phyloP scores from a whole-genome alignment of 2,329 filamentous ascomycete species.

The Penicillium sp. region DNA sequence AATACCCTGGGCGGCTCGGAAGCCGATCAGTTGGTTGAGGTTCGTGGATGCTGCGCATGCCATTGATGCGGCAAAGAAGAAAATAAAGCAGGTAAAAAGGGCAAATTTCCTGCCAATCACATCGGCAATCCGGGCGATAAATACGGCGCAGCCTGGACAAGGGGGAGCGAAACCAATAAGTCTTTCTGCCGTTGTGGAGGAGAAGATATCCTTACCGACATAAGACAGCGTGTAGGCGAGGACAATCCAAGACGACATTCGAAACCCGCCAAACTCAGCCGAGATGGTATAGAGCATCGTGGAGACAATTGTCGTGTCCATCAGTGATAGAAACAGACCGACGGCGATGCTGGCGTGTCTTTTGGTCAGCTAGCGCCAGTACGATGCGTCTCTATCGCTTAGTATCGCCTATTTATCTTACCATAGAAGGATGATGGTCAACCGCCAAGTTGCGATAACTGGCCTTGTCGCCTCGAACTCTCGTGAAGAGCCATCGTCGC shows the following conservation, averaged over 20 bases:
- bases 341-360: too few relatives aligned
- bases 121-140: constrained; percentile 58
- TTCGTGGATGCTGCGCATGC: constrained; percentile 54
- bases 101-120: constrained; percentile 57
- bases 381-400: too few relatives aligned
- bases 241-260: constrained; percentile 23
- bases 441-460: too few relatives aligned
- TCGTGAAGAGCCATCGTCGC: too few relatives aligned
- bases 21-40: constrained; percentile 44
- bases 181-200: background rate
- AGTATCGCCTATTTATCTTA: too few relatives aligned
- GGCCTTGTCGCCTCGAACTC: too few relatives aligned
- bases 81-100: constrained; percentile 52
- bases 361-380: too few relatives aligned
- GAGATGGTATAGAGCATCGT: constrained; percentile 61
- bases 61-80: constrained; percentile 61
- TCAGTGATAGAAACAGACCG: background rate
- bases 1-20: constrained; percentile 32
- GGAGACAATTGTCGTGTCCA: constrained; percentile 61
- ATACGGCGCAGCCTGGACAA: constrained; percentile 48
- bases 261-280: constrained; percentile 48
- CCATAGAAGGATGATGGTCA: too few relatives aligned
- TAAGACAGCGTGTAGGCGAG: constrained; percentile 49
- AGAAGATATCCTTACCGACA: constrained; percentile 34
- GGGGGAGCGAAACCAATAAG: constrained; percentile 29